phyloP scores from a whole-genome alignment of 768 basidiomycete species.

The Hygrocybe punicea region DNA sequence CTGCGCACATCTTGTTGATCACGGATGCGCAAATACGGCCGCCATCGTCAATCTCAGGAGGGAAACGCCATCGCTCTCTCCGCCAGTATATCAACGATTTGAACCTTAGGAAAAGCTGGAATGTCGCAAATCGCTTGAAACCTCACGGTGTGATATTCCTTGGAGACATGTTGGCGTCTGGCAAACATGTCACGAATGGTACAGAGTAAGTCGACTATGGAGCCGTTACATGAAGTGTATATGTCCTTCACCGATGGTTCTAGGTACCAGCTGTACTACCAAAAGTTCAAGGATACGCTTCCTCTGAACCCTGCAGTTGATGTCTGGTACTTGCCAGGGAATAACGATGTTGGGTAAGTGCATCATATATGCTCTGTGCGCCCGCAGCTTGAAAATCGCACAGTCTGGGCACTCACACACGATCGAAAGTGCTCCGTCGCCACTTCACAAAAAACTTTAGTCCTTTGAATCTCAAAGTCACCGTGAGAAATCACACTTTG shows the following conservation, averaged over 20 bases:
- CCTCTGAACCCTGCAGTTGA: constrained; percentile 44
- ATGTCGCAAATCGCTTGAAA: constrained; percentile 51
- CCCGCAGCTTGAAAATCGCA: constrained; percentile 11
- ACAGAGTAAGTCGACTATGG: constrained; percentile 56
- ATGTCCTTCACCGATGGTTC: constrained; percentile 34
- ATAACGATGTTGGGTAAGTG: constrained; percentile 80
- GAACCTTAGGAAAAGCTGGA: constrained; percentile 85
- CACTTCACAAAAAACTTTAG: constrained; percentile 78
- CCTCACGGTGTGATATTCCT: constrained; percentile 79
- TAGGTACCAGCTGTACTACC: constrained; percentile 73
- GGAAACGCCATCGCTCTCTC: constrained; percentile 42
- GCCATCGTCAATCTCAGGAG: constrained; percentile 35
- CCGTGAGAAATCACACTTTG: constrained; percentile 68
- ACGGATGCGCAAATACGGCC: constrained; percentile 65
- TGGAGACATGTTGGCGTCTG: constrained; percentile 92
- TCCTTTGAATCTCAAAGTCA: constrained; percentile 57
- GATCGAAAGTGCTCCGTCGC: constrained; percentile 43
- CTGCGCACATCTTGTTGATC: constrained; percentile 61
- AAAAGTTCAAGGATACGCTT: constrained; percentile 72
- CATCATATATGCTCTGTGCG: constrained; percentile 18
- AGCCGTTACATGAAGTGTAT: too few species aligned
- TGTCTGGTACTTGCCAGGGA: constrained; percentile 78
- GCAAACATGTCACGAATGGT: constrained; percentile 59
- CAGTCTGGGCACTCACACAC: constrained; percentile 48
- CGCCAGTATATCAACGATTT: constrained; percentile 68